Evolutionary conservation across 768 basidiomycete species (phyloP).

Genomic region (Termitomyces sp.): DNA sequence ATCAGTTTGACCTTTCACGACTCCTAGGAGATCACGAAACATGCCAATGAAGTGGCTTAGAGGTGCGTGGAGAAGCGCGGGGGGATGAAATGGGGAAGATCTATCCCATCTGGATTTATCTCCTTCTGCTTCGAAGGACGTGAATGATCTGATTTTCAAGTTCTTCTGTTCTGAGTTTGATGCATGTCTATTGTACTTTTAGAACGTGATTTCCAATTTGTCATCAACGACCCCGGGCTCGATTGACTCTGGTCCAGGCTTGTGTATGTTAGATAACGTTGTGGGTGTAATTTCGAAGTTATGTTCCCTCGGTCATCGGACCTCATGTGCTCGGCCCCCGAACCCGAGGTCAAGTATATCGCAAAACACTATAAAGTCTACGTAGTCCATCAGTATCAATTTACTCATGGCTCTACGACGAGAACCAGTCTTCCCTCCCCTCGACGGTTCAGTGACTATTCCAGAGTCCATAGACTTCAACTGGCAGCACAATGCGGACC

Average conservation of each 20-base stretch:
- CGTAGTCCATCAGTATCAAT: neutral
- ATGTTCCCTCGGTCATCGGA: neutral
- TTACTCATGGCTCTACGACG: neutral
- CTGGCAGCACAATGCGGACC: slow-evolving; percentile 13
- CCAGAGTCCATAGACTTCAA: slow-evolving; percentile 18
- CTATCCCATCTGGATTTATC: neutral
- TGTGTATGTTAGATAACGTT: neutral
- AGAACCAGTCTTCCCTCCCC: slow-evolving; percentile 10
- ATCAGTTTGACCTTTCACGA: neutral
- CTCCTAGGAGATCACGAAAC: neutral
- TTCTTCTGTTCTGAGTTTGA: neutral
- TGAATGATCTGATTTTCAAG: neutral
- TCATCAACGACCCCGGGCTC: neutral
- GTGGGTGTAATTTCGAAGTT: too few species aligned
- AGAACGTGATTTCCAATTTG: neutral
- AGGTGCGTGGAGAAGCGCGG: neutral
- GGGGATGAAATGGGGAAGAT: neutral
- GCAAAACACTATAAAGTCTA: neutral
- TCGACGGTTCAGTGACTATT: slow-evolving; percentile 11
- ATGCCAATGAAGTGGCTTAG: neutral
- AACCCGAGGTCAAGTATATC: neutral
- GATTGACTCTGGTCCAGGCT: neutral
- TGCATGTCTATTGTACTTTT: neutral
- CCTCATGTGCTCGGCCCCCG: neutral
- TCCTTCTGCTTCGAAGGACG: neutral